Percentiles rank a stretch among this genome's conserved stretches.
These are phyloP conservation scores for Parsonsia alboflavescens DNA, from an alignment of 257 asterid species.

Conservation along the genomic window DNA sequence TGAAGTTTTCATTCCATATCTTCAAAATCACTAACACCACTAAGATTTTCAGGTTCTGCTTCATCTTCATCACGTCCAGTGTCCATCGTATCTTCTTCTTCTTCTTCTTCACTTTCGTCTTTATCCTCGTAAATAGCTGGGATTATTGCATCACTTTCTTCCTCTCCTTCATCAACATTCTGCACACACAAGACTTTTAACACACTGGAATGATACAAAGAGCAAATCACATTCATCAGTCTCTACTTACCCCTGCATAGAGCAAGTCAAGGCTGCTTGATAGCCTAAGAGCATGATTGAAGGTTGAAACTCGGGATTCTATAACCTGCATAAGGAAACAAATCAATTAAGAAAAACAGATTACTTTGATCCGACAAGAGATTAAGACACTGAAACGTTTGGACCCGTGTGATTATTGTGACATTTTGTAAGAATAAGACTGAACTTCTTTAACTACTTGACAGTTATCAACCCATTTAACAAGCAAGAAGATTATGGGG, in stretches of 20 bases:
- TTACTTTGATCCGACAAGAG: background rate
- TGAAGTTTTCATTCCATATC: slow-evolving; percentile 33
- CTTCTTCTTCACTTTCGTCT: slow-evolving; percentile 49
- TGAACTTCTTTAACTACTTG: too few relatives aligned
- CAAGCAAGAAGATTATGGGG: background rate
- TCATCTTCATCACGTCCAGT: slow-evolving; percentile 45
- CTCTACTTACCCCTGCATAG: slow-evolving; percentile 57
- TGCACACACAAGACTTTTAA: slow-evolving; percentile 16
- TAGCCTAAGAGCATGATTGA: slow-evolving; percentile 50
- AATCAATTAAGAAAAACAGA: background rate
- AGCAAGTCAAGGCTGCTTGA: slow-evolving; percentile 75
- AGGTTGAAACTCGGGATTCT: slow-evolving; percentile 80
- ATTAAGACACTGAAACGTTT: background rate
- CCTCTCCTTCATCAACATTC: slow-evolving; percentile 55
- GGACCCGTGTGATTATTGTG: background rate
- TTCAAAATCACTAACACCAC: slow-evolving; percentile 47
- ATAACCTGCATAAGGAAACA: slow-evolving; percentile 53
- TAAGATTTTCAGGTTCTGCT: slow-evolving; percentile 33
- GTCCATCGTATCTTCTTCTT: slow-evolving; percentile 65
- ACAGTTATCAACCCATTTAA: background rate
- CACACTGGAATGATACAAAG: background rate
- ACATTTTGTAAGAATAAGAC: too few relatives aligned
- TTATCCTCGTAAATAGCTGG: slow-evolving; percentile 64
- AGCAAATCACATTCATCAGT: background rate
- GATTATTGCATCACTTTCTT: slow-evolving; percentile 32